Conservation (phyloP, 2,329 filamentous ascomycete genomes). For the Fusarium nurragi region DNA sequence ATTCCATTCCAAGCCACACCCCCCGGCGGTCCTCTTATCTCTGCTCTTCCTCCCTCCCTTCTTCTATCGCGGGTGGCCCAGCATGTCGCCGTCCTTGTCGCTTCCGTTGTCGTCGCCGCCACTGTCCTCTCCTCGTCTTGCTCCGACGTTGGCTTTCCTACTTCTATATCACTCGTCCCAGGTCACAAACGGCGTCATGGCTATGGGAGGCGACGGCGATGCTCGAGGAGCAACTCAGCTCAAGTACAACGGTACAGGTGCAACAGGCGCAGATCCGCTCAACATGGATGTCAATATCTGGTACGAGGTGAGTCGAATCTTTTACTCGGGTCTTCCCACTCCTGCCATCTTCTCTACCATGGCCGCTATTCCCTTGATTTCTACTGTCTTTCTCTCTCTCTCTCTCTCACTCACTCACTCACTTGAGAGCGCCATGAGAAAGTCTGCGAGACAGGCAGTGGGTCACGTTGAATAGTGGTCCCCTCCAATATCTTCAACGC, state of each 20-base stretch:
- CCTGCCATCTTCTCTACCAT: neutral
- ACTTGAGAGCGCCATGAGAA: neutral
- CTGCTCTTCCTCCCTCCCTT: slow-evolving; percentile 6
- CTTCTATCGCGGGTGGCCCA: slow-evolving; percentile 7
- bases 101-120: neutral
- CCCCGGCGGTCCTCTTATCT: slow-evolving; percentile 28
- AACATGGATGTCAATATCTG: slow-evolving; percentile 78
- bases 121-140: neutral
- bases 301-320: slow-evolving; percentile 68
- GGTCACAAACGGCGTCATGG: slow-evolving; percentile 21
- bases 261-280: slow-evolving; percentile 74
- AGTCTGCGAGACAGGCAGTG: slow-evolving; percentile 17
- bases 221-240: slow-evolving; percentile 55
- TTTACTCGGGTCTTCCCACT: neutral
- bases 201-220: slow-evolving; percentile 50
- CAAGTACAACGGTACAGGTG: slow-evolving; percentile 71
- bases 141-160: slow-evolving; percentile 15
- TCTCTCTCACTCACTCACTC: slow-evolving; percentile 7
- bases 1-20: slow-evolving; percentile 4
- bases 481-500: slow-evolving; percentile 28
- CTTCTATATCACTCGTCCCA: slow-evolving; percentile 36
- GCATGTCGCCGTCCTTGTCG: slow-evolving; percentile 13
- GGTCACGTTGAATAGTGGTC: slow-evolving; percentile 18
- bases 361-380: neutral
- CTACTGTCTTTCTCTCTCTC: slow-evolving; percentile 1